Evolutionary conservation across 2,329 filamentous ascomycete species (phyloP), one percentile per base, ranked within the genome.

Genomic region (Lasiodiplodia sp.): DNA sequence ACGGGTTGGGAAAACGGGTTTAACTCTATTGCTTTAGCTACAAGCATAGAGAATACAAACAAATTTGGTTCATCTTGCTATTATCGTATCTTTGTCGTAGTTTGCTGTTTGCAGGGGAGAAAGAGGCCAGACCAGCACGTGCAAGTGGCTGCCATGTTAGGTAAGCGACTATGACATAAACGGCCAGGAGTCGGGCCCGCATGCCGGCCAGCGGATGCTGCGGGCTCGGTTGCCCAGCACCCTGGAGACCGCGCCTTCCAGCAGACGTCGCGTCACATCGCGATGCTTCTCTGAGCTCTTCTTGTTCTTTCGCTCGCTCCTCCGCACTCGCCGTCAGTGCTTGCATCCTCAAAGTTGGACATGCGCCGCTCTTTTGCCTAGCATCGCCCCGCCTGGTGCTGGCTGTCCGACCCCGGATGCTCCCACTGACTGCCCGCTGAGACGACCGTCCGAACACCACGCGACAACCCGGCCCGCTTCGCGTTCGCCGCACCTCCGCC

Each of bases 361-460:
- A 64, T 64, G 60, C 60, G 47, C 51, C 47, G 28, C 25, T 64
- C 60, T 31, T 52, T 52, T 49, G 47, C 31, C 44, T 64, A 64
- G 60, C 60, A 52, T 64, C 31, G 28, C 37, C 21, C 44, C 47
- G 60, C 60, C 60, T 64, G 60, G 60, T 64, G 60, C 60, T 64
- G 60, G 60, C 60, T 38, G 60, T 49, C 60, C 60, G 47, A 52
- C 37, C 60, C 60, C 31, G 60, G 47, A 64, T 64, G 47, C 60
- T 64, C 60, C 63, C 51, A 40, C 63, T 56, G 25, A 18, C 55
- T n/a, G 37, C 60, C 44, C 60, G 60, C 47, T 52, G 60, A 64
- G 49, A 34, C 56, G 12, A 55, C 53, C 31, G n/a, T 31, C 47
- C 55, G 47, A 62, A 52, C 56, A 62, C 44, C 34, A 68, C 66